Conservation (phyloP, 495 filamentous ascomycete species). For the Xylaria sp. region DNA sequence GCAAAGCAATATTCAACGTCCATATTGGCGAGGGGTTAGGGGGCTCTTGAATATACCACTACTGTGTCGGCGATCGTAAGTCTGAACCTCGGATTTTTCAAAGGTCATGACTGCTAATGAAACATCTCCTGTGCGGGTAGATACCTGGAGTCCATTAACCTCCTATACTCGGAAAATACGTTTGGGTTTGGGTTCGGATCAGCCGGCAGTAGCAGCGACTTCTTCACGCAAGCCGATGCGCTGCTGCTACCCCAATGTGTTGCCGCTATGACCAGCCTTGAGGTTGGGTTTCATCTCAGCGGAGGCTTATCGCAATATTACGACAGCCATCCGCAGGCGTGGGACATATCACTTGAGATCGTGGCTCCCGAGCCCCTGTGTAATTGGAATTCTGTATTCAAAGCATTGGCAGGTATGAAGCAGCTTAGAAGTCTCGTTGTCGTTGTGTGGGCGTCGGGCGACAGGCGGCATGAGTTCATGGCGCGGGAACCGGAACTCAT, state of each 20-base stretch:
- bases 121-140: background rate
- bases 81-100: background rate
- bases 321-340: constrained; percentile 26
- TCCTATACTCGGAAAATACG: constrained; percentile 27
- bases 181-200: constrained; percentile 29
- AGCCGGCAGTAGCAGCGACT: constrained; percentile 20
- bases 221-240: constrained; percentile 26
- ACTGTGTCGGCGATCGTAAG: constrained; percentile 26
- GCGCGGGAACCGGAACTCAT: constrained; percentile 24
- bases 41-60: constrained; percentile 22
- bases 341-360: constrained; percentile 26
- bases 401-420: constrained; percentile 23
- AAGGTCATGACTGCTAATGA: constrained; percentile 7
- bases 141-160: constrained; percentile 28
- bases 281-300: constrained; percentile 29
- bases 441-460: constrained; percentile 28
- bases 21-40: constrained; percentile 24
- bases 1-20: constrained; percentile 17
- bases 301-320: constrained; percentile 29
- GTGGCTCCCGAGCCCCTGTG: constrained; percentile 18
- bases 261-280: constrained; percentile 28
- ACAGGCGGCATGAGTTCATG: constrained; percentile 26
- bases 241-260: constrained; percentile 26
- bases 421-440: constrained; percentile 24
- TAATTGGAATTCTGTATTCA: constrained; percentile 27